phyloP scores from a whole-genome alignment of 306 rosid genomes.

The Malus domestica region DNA sequence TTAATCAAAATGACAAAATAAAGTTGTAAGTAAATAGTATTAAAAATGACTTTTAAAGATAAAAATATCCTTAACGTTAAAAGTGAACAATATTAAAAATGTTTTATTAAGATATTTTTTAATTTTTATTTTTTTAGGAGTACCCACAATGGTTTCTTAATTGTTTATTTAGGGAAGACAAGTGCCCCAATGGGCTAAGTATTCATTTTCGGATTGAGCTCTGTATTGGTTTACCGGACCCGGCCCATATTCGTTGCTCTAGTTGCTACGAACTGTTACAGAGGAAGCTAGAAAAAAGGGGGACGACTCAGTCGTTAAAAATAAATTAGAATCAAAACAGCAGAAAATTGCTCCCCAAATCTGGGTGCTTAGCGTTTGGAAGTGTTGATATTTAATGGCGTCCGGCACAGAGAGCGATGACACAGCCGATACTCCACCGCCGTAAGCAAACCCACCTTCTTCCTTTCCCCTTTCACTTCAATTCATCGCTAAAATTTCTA shows the following conservation, averaged over 20 bases:
- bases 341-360: neutral
- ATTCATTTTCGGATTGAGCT: neutral
- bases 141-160: too few relatives aligned
- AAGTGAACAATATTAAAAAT: too few relatives aligned
- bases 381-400: constrained; percentile 31
- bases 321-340: neutral
- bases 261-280: neutral
- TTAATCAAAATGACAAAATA: too few relatives aligned
- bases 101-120: too few relatives aligned
- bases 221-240: neutral
- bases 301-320: neutral
- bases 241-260: neutral
- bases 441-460: constrained; percentile 27
- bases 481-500: neutral
- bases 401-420: constrained; percentile 41
- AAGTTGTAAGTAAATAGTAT: too few relatives aligned
- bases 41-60: too few relatives aligned
- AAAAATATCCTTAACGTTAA: too few relatives aligned
- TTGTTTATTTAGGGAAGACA: too few relatives aligned
- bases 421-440: constrained; percentile 34
- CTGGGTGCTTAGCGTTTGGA: neutral
- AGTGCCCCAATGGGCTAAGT: neutral
- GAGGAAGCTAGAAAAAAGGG: neutral
- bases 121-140: too few relatives aligned
- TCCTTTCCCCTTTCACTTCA: neutral